These are phyloP conservation scores for Podila horticola DNA, from an alignment of 192 early-diverging fungal species.

Conservation along the genomic window DNA sequence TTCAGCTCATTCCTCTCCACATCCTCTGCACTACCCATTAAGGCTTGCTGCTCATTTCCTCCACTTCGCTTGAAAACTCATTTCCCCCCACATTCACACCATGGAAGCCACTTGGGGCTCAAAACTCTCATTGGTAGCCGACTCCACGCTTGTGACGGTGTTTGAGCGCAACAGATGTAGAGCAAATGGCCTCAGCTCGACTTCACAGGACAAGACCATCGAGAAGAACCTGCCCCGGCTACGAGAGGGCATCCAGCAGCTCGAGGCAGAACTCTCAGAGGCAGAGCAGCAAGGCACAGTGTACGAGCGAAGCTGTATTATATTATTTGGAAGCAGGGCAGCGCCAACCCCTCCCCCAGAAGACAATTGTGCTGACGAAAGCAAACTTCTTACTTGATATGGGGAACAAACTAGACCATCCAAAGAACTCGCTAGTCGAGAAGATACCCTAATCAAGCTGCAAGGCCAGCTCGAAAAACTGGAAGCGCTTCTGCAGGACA, in stretches of 20 bases:
- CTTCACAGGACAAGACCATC: slow-evolving; percentile 64
- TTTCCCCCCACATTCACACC: neutral
- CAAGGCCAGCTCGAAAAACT: slow-evolving; percentile 70
- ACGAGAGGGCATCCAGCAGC: slow-evolving; percentile 58
- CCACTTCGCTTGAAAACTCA: neutral
- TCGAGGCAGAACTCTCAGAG: slow-evolving; percentile 64
- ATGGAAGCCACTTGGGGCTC: slow-evolving; percentile 52
- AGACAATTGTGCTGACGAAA: too few species aligned
- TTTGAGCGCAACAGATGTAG: slow-evolving; percentile 67
- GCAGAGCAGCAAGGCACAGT: slow-evolving; percentile 65
- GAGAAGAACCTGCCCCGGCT: slow-evolving; percentile 61
- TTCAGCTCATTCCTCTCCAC: neutral
- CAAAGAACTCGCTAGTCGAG: slow-evolving; percentile 64
- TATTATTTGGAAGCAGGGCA: too few species aligned
- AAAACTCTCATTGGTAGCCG: slow-evolving; percentile 61
- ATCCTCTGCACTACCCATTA: neutral
- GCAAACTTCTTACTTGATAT: neutral
- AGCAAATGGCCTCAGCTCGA: slow-evolving; percentile 58
- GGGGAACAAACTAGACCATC: slow-evolving; percentile 33
- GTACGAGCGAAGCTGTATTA: slow-evolving; percentile 29
- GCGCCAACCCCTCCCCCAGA: too few species aligned
- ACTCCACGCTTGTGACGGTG: slow-evolving; percentile 64
- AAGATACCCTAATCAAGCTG: slow-evolving; percentile 71
- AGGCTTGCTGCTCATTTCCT: neutral
- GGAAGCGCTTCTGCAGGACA: slow-evolving; percentile 58